Conservation (phyloP, 176 grass and related monocot genomes). For the Puya raimondii region DNA sequence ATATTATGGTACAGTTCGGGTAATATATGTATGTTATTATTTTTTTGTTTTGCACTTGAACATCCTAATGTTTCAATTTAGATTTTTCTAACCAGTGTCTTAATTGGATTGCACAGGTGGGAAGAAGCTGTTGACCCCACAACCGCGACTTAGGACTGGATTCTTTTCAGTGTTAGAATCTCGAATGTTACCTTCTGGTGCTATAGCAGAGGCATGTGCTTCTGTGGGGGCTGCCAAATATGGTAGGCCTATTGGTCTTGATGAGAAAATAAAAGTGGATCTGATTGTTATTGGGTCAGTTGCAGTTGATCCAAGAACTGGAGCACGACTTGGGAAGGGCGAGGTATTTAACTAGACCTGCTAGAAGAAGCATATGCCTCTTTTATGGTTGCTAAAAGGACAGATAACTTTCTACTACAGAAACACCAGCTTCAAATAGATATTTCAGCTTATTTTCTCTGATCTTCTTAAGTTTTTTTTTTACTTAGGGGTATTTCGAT, state of each 20-base stretch:
- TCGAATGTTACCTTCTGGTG: slow-evolving; percentile 46
- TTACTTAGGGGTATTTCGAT: not conserved
- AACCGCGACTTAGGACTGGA: slow-evolving; percentile 79
- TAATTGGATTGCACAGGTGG: slow-evolving; percentile 30
- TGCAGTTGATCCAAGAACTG: slow-evolving; percentile 88
- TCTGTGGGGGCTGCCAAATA: slow-evolving; percentile 86
- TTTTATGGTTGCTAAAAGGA: not conserved
- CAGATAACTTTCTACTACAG: no score
- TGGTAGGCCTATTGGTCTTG: slow-evolving; percentile 63
- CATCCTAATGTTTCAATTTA: not conserved
- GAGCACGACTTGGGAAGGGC: slow-evolving; percentile 75
- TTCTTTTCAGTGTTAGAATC: slow-evolving; percentile 83
- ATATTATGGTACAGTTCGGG: not conserved
- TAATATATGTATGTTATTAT: not conserved
- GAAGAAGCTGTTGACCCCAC: slow-evolving; percentile 82
- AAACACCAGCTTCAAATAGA: no score
- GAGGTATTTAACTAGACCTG: slow-evolving; percentile 45
- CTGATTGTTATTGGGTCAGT: slow-evolving; percentile 82
- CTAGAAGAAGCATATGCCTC: not conserved
- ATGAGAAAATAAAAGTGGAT: slow-evolving; percentile 77
- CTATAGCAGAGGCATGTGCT: slow-evolving; percentile 78
- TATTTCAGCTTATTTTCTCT: no score
- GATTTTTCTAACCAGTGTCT: not conserved
- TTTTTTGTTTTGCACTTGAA: not conserved
- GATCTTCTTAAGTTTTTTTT: not conserved